Evolutionary conservation across 2,329 filamentous ascomycete species (phyloP).

Genomic region (Truncatella angustata): DNA sequence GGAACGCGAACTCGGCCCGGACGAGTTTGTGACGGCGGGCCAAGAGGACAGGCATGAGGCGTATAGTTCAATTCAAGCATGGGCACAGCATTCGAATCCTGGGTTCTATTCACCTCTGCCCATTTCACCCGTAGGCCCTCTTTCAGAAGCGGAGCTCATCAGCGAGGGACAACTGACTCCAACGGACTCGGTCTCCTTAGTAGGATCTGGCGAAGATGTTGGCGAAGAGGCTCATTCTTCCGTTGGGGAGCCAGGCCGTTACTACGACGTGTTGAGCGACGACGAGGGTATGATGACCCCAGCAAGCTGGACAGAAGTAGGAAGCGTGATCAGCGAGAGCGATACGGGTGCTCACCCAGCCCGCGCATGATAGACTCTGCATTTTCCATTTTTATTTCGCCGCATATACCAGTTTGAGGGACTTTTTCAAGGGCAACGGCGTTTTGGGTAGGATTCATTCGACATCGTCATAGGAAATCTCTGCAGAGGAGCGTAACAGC

Average conservation of each 20-base stretch:
- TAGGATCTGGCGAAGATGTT: conserved; percentile 49
- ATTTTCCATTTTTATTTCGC: not conserved
- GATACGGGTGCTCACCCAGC: conserved; percentile 34
- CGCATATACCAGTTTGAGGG: not conserved
- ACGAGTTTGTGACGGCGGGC: conserved; percentile 53
- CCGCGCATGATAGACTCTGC: conserved; percentile 28
- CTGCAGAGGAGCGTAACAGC: no score
- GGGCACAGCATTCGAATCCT: conserved; percentile 54
- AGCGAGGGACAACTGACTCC: conserved; percentile 57
- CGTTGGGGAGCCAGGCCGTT: conserved; percentile 34
- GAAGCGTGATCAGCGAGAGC: conserved; percentile 59
- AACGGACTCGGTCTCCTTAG: conserved; percentile 56
- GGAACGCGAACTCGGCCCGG: conserved; percentile 37
- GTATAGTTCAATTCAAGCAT: conserved; percentile 63
- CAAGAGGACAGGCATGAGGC: conserved; percentile 42
- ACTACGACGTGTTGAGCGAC: conserved; percentile 58
- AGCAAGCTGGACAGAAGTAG: conserved; percentile 64
- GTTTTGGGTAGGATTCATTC: not conserved
- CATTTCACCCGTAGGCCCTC: conserved; percentile 44
- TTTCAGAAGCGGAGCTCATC: conserved; percentile 51
- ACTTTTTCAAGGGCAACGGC: conserved; percentile 6
- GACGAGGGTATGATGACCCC: conserved; percentile 60
- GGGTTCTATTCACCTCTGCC: conserved; percentile 63
- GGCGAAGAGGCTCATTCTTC: conserved; percentile 40
- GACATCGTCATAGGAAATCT: conserved; percentile 1